Base-by-base conservation (phyloP, 345 rosid genomes). In the Limnanthes douglasii region DNA sequence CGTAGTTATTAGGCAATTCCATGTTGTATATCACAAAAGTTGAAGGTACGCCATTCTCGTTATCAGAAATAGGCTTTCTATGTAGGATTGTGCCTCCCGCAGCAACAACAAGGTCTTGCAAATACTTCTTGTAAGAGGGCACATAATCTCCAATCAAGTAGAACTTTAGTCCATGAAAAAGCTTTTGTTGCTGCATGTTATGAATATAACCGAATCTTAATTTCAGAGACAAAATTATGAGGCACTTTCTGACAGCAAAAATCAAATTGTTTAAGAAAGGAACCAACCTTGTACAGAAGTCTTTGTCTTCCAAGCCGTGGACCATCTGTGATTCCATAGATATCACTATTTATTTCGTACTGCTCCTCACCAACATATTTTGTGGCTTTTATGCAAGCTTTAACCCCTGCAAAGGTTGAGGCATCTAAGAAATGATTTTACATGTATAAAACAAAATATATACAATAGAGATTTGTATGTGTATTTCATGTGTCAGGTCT, bases 281-380 rank as follows among this genome's bases (percentile, higher is more conserved):
- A 46, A 21, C 52, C 23, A 21, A 80, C 96, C 88, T 65, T 65
- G 54, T 77, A 70, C 46, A 60, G 44, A 41, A 68, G 53, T 54
- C 88, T 72, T 30, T 61, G 60, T 60, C 98, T 68, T 70, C 98
- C 98, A 34, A 39, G 54, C 39, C 28, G 59, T 24, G 98, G 92
- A 21, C 95, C 94, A 44, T 68, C 46, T 44, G 53, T 65, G 34
- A 69, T 80, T 41, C 95, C 94, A 57, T 77, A 78, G 56, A 71
- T 62, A 46, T 90, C 94, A 38, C 46, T 43, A 11, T 34, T 34
- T 11, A 84, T 64, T 59, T 84, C 98, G 43, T 72, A 84, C 43
- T 46, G 72, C 43, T 66, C 76, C 66, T 84, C 98, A 26, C 58
- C 57, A 31, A 75, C 68, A 22, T 46, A 54, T 53, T 57, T 50